Conservation (phyloP, 441 rosid species). For the Metrosideros polymorpha region DNA sequence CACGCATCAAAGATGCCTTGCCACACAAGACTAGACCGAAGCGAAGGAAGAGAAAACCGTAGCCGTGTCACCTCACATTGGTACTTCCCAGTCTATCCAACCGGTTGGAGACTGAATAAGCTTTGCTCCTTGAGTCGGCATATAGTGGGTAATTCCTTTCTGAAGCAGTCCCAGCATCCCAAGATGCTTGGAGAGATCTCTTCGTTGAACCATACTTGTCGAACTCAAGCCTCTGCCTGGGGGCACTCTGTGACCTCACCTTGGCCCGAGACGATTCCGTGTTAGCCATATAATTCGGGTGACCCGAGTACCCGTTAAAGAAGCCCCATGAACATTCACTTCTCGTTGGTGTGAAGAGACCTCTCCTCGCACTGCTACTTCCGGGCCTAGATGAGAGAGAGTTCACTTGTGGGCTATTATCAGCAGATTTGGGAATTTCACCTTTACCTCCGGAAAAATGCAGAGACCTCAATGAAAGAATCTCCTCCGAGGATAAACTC, state of each 20-base stretch:
- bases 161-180: constrained; percentile 27
- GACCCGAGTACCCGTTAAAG: constrained; percentile 29
- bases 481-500: constrained; percentile 21
- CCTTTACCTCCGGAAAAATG: constrained; percentile 10
- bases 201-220: constrained; percentile 19
- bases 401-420: constrained; percentile 40
- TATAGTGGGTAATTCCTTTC: constrained; percentile 27
- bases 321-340: constrained; percentile 48
- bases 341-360: constrained; percentile 48
- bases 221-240: constrained; percentile 54
- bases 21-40: background rate
- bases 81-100: constrained; percentile 21
- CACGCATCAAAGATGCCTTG: background rate
- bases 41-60: background rate
- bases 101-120: constrained; percentile 15
- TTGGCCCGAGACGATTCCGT: constrained; percentile 67
- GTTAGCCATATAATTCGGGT: constrained; percentile 74
- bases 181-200: constrained; percentile 29
- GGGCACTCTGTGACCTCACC: constrained; percentile 66
- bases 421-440: constrained; percentile 18
- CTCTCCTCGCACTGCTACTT: constrained; percentile 42
- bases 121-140: constrained; percentile 16
- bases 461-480: constrained; percentile 9
- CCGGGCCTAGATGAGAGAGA: constrained; percentile 42
- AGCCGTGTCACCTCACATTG: constrained; percentile 20